Base-by-base conservation (phyloP, 78 protist genomes). In the Protostelium mycophagum region DNA sequence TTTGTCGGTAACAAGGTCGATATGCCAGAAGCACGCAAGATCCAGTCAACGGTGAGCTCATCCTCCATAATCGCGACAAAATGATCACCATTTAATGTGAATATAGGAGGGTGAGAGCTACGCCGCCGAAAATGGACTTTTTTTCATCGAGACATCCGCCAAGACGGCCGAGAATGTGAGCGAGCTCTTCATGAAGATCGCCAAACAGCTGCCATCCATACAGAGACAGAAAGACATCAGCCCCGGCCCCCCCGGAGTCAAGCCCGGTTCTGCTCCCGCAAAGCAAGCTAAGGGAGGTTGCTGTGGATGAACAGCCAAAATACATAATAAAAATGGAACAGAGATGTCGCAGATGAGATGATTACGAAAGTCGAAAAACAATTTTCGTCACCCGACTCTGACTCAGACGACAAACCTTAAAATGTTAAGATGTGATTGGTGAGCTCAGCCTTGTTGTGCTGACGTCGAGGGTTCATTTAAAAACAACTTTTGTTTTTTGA, bases 121-220 rank as follows among this genome's bases (percentile, higher is more conserved):
- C 38, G 97, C 98, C 23, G 94, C 91, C 38, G 98, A 96, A 37
- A 95, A 95, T 83, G 96, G 95, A 10, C 73, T 95, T 28, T 84
- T 97, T 36, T 98, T 96, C 90, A 94, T 97, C 96, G 99, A 98
- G 90, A 97, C 99, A 0, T 91, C 96, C 0, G 99, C 99, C 34
- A 97, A 96, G 95, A 97, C 96, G 0, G 96, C 96, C 37, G 83
- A 86, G 83, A 97, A 97, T 63, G 98, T 98, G 9, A 96, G 89
- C 90, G 99, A 97, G 92, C 89, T 97, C 36, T 98, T 98, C 88
- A 95, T 95, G 28, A 95, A 91, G 84, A 96, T 96, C 73, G 73
- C 73, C 73, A 51, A 51, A 16, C 73, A 51, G 73, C 73, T 51
- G 73, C 73, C 73, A 5, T 51, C 73, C 16, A 51, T 51, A 5